Evolutionary conservation across 2,329 filamentous ascomycete genomes (phyloP).

Genomic region (Pyrenochaeta sp.): DNA sequence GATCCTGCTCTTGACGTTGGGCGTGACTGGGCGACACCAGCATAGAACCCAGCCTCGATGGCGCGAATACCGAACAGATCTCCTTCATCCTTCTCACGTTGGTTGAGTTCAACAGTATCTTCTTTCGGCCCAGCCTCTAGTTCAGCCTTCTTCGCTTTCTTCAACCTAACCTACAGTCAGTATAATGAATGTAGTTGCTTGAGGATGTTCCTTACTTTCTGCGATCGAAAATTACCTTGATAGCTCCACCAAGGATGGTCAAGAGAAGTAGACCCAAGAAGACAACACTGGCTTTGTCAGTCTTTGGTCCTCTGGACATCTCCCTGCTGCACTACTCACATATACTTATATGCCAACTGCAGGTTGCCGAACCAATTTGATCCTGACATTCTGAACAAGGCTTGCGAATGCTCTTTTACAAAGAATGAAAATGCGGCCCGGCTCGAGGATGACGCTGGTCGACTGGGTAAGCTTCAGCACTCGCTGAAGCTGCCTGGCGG

Average conservation of each 20-base stretch:
- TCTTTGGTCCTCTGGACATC: not conserved
- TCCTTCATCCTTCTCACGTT: conserved; percentile 49
- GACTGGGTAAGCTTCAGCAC: not conserved
- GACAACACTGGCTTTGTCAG: conserved; percentile 39
- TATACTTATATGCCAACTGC: conserved; percentile 49
- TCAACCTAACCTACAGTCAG: conserved; percentile 36
- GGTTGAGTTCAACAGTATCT: conserved; percentile 46
- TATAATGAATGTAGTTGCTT: not conserved
- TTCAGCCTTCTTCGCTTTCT: conserved; percentile 38
- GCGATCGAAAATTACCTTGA: conserved; percentile 48
- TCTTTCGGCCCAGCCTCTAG: conserved; percentile 39
- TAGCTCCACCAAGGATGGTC: conserved; percentile 42
- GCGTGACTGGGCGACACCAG: conserved; percentile 51
- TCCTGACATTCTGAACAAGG: conserved; percentile 24
- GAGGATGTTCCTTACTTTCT: conserved; percentile 40
- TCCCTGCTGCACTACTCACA: conserved; percentile 27
- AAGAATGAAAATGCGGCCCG: not conserved
- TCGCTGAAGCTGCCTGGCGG: not conserved
- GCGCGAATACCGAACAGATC: conserved; percentile 53
- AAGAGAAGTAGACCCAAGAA: conserved; percentile 43
- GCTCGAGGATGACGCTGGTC: not conserved
- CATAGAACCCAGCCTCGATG: conserved; percentile 53
- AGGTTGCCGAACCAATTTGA: conserved; percentile 46
- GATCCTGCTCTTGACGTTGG: conserved; percentile 48
- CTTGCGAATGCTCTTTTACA: not conserved